Evolutionary conservation across 2,329 filamentous ascomycete species (phyloP).

Genomic region (Pseudopithomyces maydicus): DNA sequence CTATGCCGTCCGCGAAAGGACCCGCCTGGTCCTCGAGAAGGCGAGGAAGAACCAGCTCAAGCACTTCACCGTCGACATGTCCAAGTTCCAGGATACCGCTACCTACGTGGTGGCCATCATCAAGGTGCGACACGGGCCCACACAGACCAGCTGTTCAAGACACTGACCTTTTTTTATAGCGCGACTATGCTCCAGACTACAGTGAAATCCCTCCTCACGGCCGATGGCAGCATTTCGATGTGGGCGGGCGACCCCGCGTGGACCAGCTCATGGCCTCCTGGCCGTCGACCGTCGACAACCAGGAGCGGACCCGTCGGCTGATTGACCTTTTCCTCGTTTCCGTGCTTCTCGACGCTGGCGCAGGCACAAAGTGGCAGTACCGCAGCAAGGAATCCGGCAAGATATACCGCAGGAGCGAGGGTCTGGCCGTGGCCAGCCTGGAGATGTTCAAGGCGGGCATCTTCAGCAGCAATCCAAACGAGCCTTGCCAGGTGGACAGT

Average conservation of each 20-base stretch:
- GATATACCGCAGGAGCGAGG: conserved; percentile 83
- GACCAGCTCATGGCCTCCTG: conserved; percentile 73
- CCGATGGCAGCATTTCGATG: conserved; percentile 81
- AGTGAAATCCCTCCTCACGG: conserved; percentile 82
- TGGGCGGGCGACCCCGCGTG: conserved; percentile 77
- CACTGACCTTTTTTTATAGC: conserved; percentile 48
- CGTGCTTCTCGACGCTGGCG: conserved; percentile 83
- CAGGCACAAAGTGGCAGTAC: conserved; percentile 89
- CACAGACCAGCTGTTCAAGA: background rate
- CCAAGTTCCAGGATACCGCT: conserved; percentile 82
- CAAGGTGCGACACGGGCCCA: conserved; percentile 66
- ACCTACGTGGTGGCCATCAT: conserved; percentile 91
- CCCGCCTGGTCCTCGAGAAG: conserved; percentile 74
- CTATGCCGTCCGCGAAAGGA: conserved; percentile 82
- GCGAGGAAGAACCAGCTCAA: conserved; percentile 76
- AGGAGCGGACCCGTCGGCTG: conserved; percentile 75
- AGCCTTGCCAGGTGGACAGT: conserved; percentile 90
- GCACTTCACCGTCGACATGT: conserved; percentile 88
- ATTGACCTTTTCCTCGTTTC: conserved; percentile 81
- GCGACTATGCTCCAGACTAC: conserved; percentile 73
- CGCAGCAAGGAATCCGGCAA: conserved; percentile 88
- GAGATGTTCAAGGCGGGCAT: conserved; percentile 95
- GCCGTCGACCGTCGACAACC: conserved; percentile 70
- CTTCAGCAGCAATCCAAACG: conserved; percentile 80
- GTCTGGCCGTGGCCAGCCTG: conserved; percentile 75